Percentiles rank a stretch among this genome's conserved stretches.
Evolutionary conservation across 2,329 filamentous ascomycete genomes (phyloP).

Genomic region (Nemania serpens): DNA sequence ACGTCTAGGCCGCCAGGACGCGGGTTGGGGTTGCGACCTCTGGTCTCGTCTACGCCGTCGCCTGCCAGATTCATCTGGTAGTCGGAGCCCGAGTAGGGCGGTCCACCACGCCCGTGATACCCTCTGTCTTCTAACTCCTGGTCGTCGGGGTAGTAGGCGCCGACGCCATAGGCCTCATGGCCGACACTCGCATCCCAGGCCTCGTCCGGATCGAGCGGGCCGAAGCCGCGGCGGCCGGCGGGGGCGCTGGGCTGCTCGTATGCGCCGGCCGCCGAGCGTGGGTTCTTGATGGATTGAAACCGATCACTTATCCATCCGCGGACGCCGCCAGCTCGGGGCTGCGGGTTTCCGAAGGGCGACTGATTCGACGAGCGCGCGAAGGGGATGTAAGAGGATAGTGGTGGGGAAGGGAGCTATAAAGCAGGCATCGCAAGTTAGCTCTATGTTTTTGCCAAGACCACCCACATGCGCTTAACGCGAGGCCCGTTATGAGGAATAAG

Average conservation of each 20-base stretch:
- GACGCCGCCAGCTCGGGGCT: conserved; percentile 65
- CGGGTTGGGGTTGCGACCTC: conserved; percentile 52
- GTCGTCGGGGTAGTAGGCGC: conserved; percentile 57
- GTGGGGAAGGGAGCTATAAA: conserved; percentile 69
- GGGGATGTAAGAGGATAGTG: conserved; percentile 70
- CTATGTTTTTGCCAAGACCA: neutral
- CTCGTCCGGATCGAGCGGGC: conserved; percentile 78
- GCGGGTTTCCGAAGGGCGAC: conserved; percentile 53
- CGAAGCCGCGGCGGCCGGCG: conserved; percentile 61
- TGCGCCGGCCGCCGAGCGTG: conserved; percentile 69
- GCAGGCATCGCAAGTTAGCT: conserved; percentile 18
- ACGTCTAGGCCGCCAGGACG: conserved; percentile 40
- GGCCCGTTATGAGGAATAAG: neutral
- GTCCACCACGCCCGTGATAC: neutral
- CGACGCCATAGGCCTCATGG: conserved; percentile 56
- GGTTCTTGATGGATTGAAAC: conserved; percentile 66
- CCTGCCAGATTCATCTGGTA: conserved; percentile 54
- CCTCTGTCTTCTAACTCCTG: conserved; percentile 66
- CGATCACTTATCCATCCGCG: conserved; percentile 73
- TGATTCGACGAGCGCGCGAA: conserved; percentile 59
- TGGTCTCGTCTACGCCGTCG: conserved; percentile 38
- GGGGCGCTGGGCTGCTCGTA: conserved; percentile 66
- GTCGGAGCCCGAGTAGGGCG: conserved; percentile 40
- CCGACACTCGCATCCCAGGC: conserved; percentile 85
- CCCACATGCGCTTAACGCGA: neutral